Percentiles rank a stretch among this genome's conserved stretches.
phyloP scores from a whole-genome alignment of 306 rosid species.

The Cajanus cajan region DNA sequence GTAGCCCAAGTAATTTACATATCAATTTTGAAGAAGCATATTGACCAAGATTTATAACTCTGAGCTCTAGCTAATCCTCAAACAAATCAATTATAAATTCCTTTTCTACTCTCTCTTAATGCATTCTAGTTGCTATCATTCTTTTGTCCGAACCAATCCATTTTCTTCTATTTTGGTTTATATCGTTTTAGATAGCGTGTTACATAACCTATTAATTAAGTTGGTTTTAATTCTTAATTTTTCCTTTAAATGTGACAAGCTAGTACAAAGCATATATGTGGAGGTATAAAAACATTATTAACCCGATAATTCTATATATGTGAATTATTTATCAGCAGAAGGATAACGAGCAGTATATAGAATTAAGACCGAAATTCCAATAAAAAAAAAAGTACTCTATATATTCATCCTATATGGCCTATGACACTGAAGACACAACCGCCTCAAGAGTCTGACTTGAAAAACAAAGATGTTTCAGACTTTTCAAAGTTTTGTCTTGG shows the following conservation, averaged over 20 bases:
- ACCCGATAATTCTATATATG: background rate
- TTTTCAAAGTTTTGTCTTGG: constrained; percentile 26
- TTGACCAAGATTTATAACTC: constrained; percentile 15
- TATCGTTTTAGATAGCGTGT: background rate
- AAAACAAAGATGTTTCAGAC: constrained; percentile 7
- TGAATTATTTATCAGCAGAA: background rate
- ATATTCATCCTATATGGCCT: background rate
- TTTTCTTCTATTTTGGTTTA: background rate
- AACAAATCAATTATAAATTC: background rate
- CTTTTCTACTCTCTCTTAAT: background rate
- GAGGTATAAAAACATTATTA: background rate
- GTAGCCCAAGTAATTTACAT: background rate
- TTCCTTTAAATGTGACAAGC: background rate
- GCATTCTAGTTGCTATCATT: background rate
- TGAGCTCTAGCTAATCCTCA: background rate
- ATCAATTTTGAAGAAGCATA: constrained; percentile 15
- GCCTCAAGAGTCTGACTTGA: constrained; percentile 11
- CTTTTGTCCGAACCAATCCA: background rate
- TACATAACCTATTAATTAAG: background rate
- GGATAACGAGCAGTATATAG: background rate
- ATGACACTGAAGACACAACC: background rate
- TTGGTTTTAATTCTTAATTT: background rate
- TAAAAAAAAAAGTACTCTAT: background rate
- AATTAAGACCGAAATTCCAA: background rate
- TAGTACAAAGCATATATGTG: background rate